Conservation (phyloP, 441 rosid species). For the Mallotus repandus region DNA sequence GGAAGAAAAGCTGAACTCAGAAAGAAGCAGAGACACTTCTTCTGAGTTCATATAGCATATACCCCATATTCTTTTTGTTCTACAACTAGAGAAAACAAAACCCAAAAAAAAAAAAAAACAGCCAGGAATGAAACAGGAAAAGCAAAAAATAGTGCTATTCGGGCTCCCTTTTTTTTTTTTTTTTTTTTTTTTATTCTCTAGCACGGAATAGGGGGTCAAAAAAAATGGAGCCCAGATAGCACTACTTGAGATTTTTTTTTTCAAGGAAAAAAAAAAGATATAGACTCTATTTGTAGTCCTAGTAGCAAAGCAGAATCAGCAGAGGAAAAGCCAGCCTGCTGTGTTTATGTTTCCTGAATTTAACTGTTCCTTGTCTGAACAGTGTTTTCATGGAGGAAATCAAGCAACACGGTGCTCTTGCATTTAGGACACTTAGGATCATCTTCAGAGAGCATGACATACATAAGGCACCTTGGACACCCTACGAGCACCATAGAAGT, state of each 20-base stretch:
- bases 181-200: background rate
- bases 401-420: slow-evolving; percentile 95
- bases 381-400: slow-evolving; percentile 59
- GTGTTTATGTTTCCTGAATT: background rate
- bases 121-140: background rate
- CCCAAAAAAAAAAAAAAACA: slow-evolving; percentile 1
- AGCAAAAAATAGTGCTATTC: slow-evolving; percentile 41
- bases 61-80: slow-evolving; percentile 31
- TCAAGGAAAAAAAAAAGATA: slow-evolving; percentile 13
- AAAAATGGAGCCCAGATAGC: slow-evolving; percentile 72
- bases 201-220: background rate
- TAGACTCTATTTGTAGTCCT: slow-evolving; percentile 26
- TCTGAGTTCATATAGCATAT: slow-evolving; percentile 15
- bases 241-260: slow-evolving; percentile 33
- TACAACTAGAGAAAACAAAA: slow-evolving; percentile 19
- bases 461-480: slow-evolving; percentile 95
- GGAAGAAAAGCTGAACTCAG: slow-evolving; percentile 23
- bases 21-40: slow-evolving; percentile 28
- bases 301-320: slow-evolving; percentile 7
- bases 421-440: slow-evolving; percentile 96
- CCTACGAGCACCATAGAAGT: slow-evolving; percentile 93
- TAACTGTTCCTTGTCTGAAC: slow-evolving; percentile 46
- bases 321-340: background rate
- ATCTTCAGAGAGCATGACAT: slow-evolving; percentile 91
- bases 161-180: slow-evolving; percentile 39